A percentile compares a stretch with the other conserved stretches of the same genome.
Conservation (phyloP, 768 basidiomycete genomes). For the Fomitopsis serialis region DNA sequence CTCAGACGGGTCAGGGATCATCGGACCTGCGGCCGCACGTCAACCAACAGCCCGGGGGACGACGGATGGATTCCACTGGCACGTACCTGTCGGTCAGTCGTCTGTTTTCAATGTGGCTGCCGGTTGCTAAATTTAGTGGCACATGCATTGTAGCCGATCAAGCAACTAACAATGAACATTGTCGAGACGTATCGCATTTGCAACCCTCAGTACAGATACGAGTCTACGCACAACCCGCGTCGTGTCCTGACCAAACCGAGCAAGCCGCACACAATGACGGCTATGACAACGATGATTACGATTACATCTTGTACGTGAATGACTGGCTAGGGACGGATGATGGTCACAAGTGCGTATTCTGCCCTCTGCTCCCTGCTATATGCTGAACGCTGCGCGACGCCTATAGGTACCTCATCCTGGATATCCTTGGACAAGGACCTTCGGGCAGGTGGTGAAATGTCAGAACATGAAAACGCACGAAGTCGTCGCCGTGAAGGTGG, state of each 20-base stretch:
- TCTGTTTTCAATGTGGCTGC: neutral
- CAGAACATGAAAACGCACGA: conserved; percentile 99
- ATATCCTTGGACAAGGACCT: conserved; percentile 97
- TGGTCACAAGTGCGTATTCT: conserved; percentile 77
- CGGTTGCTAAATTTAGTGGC: neutral
- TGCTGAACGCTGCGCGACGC: conserved; percentile 37
- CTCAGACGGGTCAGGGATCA: conserved; percentile 74
- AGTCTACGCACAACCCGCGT: conserved; percentile 90
- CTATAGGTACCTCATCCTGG: conserved; percentile 88
- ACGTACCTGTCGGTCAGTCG: conserved; percentile 74
- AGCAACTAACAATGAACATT: conserved; percentile 78
- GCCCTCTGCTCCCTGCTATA: neutral
- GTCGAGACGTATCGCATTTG: conserved; percentile 90
- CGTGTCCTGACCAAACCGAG: conserved; percentile 97
- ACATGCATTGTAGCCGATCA: conserved; percentile 40
- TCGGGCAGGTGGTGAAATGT: conserved; percentile 99
- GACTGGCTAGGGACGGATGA: conserved; percentile 95
- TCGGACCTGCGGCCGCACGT: conserved; percentile 76
- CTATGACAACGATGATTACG: conserved; percentile 97
- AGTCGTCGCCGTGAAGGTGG: conserved; percentile 97
- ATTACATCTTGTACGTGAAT: conserved; percentile 99
- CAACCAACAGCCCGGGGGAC: conserved; percentile 54
- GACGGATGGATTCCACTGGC: conserved; percentile 76
- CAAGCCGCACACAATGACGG: conserved; percentile 95
- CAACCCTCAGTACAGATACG: conserved; percentile 94